These are phyloP conservation scores for Thinopyrum elongatum DNA, from an alignment of 176 grass and related monocot species.

Conservation along the genomic window DNA sequence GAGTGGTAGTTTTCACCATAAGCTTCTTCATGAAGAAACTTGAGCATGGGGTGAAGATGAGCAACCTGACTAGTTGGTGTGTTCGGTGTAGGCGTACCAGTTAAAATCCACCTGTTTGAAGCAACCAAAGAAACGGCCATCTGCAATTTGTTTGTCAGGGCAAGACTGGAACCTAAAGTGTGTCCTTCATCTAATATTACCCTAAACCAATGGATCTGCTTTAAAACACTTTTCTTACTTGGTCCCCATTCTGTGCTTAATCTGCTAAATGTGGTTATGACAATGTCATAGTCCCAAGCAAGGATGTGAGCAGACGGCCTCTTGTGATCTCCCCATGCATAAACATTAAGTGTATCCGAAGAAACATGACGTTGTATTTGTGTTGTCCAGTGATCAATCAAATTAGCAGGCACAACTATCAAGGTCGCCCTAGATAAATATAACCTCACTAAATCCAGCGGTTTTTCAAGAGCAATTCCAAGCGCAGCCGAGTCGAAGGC, in stretches of 20 bases:
- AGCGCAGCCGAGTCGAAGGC: conserved; percentile 76
- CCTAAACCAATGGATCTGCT: conserved; percentile 94
- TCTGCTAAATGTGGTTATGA: conserved; percentile 89
- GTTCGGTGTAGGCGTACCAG: conserved; percentile 94
- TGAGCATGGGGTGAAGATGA: conserved; percentile 94
- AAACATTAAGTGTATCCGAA: conserved; percentile 60
- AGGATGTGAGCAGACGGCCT: conserved; percentile 72
- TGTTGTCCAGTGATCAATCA: conserved; percentile 94
- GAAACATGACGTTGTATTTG: conserved; percentile 85
- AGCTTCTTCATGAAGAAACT: conserved; percentile 90
- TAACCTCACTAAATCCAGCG: conserved; percentile 50
- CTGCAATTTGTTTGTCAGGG: conserved; percentile 90
- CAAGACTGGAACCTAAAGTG: conserved; percentile 88
- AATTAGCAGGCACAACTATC: conserved; percentile 93
- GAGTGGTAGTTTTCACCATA: conserved; percentile 83
- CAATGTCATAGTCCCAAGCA: conserved; percentile 96
- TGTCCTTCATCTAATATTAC: conserved; percentile 98
- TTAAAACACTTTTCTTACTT: conserved; percentile 75
- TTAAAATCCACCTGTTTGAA: conserved; percentile 95
- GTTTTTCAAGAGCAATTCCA: conserved; percentile 72
- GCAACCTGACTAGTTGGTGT: conserved; percentile 93
- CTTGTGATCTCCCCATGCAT: conserved; percentile 68
- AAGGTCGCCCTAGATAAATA: conserved; percentile 91
- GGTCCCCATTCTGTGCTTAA: conserved; percentile 91
- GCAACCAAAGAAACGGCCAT: conserved; percentile 93